Evolutionary conservation across 805 yeast genomes (phyloP), one percentile per base, ranked within the genome.

Genomic region (Ogataea populi-albae): DNA sequence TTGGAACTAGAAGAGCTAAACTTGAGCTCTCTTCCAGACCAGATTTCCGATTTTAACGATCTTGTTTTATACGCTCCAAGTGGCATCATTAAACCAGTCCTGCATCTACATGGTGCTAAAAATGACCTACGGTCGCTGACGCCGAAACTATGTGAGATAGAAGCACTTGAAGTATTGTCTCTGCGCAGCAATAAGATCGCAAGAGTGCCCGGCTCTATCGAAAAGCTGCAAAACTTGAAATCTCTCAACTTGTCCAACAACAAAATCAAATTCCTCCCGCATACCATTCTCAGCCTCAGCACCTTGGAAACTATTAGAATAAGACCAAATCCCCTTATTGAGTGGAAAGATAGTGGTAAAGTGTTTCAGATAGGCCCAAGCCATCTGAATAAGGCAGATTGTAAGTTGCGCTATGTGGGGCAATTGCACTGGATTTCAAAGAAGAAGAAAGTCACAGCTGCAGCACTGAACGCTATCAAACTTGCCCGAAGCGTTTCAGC

Each of bases 11-110:
- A 77, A 34, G 57, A 66, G 11, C 50, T 76, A 55, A 68, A 65
- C 0, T 55, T 79, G 25, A 61, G 58, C 8, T 68, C 68, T 5
- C 53, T 79, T 3, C 84, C 86, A 1, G 77, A 73, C 34, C 81
- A 77, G 43, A 65, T 79, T 19, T 69, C 68, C 33, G 86, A 79
- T 50, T 59, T 79, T 43, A 68, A 74, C 46, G 67, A 77, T 36
- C 54, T 77, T 46, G 78, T 77, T n/a, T 53, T 71, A 6, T 68
- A 66, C 43, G 62, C 57, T 4, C 41, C 48, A 1, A 45, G 47
- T 7, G 66, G 64, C 0, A 52, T 67, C 4, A 50, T 52, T n/a
- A 50, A 54, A 17, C 69, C 73, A 1, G 34, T 46, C 5, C 43
- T 68, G 26, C 77, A 78, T 40, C 57, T 79, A 4, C 76, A 71